Evolutionary conservation across 305 asterid genomes (phyloP), one percentile per base, ranked within the genome.

Genomic region (Vinca major): DNA sequence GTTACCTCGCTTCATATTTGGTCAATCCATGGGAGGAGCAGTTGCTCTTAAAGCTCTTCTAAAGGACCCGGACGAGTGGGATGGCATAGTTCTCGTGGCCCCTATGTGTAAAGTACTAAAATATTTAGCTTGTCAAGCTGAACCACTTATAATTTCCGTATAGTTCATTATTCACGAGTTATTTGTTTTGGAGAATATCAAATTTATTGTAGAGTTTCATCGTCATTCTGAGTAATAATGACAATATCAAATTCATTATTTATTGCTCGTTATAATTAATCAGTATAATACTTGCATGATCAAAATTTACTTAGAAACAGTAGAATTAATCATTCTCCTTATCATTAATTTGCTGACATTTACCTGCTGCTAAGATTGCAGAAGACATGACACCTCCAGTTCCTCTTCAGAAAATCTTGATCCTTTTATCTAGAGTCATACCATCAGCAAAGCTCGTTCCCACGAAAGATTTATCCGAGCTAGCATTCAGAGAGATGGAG

Each of bases 1-100:
- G 62, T 78, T 89, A 40, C 98, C 95, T 39, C 75, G 80, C 53
- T 89, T 86, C 81, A 71, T 92, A 77, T 92, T 92, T 74, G 98
- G 98, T 62, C 98, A 92, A 76, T 92, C 98, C 9, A 92, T 92
- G 98, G 98, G 98, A 11, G 96, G 98, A 69, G 98, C 96, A 9
- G 69, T 89, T 72, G 96, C 98, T 70, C 77, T 92, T 40, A 86
- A 92, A 86, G 89, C 96, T 62, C 90, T 88, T 68, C 80, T 92
- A 1, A 89, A 85, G 80, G 80, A 84, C 21, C 96, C 91, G 9
- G 67, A 33, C 3, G 85, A 85, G 77, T 89, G 98, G 96, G 96
- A 92, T 70, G 98, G 98, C 73, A 85, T 88, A 56, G 80, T 89
- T 72, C 96, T 92, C 69, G 96, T 92, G 11, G 96, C 98, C 47